Conservation (phyloP, 2,329 filamentous ascomycete species). For the Fusarium paranaense region DNA sequence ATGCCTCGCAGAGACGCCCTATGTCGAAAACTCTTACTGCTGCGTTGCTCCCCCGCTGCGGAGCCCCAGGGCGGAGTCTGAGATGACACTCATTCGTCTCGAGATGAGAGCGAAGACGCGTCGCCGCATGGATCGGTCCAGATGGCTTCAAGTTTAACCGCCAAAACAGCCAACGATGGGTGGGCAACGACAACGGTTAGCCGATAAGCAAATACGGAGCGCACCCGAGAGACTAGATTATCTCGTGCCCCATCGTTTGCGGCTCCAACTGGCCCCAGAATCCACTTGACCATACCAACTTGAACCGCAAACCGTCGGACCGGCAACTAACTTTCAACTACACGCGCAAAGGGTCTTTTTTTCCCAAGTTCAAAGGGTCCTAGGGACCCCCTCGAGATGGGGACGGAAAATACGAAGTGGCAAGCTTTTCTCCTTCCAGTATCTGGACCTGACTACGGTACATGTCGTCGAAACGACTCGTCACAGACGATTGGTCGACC, state of each 20-base stretch:
- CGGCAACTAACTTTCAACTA: neutral
- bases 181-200: neutral
- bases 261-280: constrained; percentile 9
- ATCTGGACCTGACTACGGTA: neutral
- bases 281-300: constrained; percentile 7
- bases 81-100: neutral
- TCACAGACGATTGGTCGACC: constrained; percentile 20
- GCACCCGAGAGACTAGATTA: neutral
- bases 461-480: constrained; percentile 9
- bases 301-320: neutral
- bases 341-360: neutral
- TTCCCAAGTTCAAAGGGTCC: neutral
- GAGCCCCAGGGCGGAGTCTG: neutral
- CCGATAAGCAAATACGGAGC: neutral
- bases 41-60: neutral
- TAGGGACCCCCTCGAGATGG: neutral
- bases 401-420: neutral
- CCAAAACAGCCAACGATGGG: neutral
- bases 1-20: neutral
- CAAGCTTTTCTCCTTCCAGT: neutral
- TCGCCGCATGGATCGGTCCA: neutral
- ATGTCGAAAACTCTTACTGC: neutral
- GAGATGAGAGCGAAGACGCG: neutral
- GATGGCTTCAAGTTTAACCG: constrained; percentile 12
- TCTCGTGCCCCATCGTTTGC: constrained; percentile 1